Conservation (phyloP, 2,329 filamentous ascomycete genomes). For the Dothistroma pini region DNA sequence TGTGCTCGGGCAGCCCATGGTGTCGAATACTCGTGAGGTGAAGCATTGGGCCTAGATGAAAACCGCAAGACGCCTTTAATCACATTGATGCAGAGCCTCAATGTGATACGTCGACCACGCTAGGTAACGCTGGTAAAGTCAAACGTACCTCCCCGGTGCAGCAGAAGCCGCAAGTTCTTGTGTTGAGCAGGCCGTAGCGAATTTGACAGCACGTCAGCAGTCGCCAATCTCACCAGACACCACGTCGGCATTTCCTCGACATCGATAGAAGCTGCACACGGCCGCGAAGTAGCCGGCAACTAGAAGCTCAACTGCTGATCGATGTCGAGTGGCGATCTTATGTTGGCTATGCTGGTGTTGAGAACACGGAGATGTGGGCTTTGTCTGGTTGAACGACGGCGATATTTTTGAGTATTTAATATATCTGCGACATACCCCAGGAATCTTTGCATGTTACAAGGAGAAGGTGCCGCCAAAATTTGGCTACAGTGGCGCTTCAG, state of each 20-base stretch:
- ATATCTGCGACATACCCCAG: neutral
- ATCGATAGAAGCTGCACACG: neutral
- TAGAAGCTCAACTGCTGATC: neutral
- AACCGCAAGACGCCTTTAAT: neutral
- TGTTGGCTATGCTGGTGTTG: neutral
- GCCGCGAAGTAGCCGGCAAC: neutral
- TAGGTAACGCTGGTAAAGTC: neutral
- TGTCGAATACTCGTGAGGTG: neutral
- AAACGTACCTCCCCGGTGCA: neutral
- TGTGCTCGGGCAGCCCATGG: slow-evolving; percentile 13
- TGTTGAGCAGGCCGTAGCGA: neutral
- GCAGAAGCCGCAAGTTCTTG: neutral
- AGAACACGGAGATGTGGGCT: neutral
- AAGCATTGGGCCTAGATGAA: neutral
- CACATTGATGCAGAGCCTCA: neutral
- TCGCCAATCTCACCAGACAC: neutral
- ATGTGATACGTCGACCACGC: neutral
- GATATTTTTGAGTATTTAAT: neutral
- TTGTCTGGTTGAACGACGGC: neutral
- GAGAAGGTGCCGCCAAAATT: neutral
- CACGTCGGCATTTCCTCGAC: neutral
- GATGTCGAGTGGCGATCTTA: neutral
- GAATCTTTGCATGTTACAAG: neutral
- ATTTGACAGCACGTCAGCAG: neutral
- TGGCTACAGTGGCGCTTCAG: neutral